A percentile compares a stretch with the other conserved stretches of the same genome.
Evolutionary conservation across 805 yeast species (phyloP).

Genomic region (Lachancea nothofagi): DNA sequence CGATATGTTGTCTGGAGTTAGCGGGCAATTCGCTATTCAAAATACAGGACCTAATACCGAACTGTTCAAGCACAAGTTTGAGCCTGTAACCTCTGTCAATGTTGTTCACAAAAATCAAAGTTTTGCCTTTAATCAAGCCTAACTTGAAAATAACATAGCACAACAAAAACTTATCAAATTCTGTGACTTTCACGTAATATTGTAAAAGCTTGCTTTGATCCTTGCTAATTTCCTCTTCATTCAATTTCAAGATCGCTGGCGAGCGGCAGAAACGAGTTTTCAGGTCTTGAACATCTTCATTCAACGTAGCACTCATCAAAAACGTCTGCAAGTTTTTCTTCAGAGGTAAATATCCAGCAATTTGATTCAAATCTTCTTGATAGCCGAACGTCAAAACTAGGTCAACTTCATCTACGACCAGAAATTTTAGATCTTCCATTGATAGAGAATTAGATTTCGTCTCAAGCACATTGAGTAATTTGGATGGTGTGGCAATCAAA

Average conservation of each 20-base stretch:
- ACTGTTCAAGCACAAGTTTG: constrained; percentile 86
- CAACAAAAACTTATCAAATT: constrained; percentile 84
- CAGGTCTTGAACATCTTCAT: constrained; percentile 74
- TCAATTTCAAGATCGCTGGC: constrained; percentile 76
- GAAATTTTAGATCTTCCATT: constrained; percentile 52
- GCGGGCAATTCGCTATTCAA: constrained; percentile 89
- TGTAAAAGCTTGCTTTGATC: constrained; percentile 64
- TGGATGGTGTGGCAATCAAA: constrained; percentile 81
- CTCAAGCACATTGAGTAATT: constrained; percentile 53
- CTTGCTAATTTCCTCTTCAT: constrained; percentile 55
- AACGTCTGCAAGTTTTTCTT: constrained; percentile 79
- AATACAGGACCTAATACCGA: constrained; percentile 84
- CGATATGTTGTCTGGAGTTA: constrained; percentile 89
- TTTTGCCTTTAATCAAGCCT: constrained; percentile 82
- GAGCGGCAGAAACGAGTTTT: constrained; percentile 72
- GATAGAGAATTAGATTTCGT: constrained; percentile 42
- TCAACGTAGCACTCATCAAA: constrained; percentile 93
- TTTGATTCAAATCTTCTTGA: constrained; percentile 68
- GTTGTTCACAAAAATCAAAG: constrained; percentile 84
- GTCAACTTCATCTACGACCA: constrained; percentile 95
- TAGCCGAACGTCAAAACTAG: constrained; percentile 86
- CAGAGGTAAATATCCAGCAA: constrained; percentile 61
- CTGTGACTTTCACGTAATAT: constrained; percentile 79
- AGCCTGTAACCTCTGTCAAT: constrained; percentile 93
- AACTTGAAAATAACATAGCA: constrained; percentile 90